Conservation (phyloP, 2,329 filamentous ascomycete genomes). For the Venturia nashicola region DNA sequence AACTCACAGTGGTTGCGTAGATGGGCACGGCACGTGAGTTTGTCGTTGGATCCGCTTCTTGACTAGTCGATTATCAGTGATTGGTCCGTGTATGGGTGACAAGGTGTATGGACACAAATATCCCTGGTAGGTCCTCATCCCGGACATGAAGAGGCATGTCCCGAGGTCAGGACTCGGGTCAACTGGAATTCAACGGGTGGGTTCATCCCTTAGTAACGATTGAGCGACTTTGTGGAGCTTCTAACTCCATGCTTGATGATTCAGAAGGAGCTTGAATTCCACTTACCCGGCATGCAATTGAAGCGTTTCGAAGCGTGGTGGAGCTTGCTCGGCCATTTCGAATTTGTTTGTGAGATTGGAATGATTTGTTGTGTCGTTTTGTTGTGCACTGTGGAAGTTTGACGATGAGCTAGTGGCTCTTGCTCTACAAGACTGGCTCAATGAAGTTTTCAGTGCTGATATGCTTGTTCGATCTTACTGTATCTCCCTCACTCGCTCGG, state of each 20-base stretch:
- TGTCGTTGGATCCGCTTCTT: constrained; percentile 67
- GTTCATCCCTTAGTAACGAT: background rate
- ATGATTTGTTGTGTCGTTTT: background rate
- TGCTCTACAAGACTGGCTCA: background rate
- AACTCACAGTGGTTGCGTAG: constrained; percentile 68
- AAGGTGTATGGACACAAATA: background rate
- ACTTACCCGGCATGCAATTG: constrained; percentile 73
- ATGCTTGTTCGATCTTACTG: background rate
- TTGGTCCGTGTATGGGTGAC: constrained; percentile 10
- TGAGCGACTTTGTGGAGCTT: background rate
- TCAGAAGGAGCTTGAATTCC: background rate
- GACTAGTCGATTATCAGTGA: constrained; percentile 36
- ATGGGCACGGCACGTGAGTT: constrained; percentile 89
- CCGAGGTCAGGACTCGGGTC: background rate
- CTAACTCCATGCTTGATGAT: background rate
- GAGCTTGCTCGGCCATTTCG: constrained; percentile 7
- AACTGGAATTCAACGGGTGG: background rate
- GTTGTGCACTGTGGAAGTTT: no score
- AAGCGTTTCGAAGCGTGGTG: constrained; percentile 60
- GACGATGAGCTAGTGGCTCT: no score
- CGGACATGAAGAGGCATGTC: background rate
- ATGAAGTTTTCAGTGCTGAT: background rate
- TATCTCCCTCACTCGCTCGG: background rate
- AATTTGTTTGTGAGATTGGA: background rate
- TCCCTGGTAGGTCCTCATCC: background rate